Evolutionary conservation across 129 eudicot species (phyloP).

Genomic region (sunflower (Helianthus annuus)): HanXRQr2.0-SUNRISE NC_035447.2:7893697-7894196

Average conservation of each 20-base stretch:
- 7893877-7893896: constrained; percentile 81
- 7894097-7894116: constrained; percentile 66
- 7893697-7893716: constrained; percentile 80
- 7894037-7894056: constrained; percentile 56
- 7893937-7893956: constrained; percentile 44
- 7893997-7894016: constrained; percentile 75
- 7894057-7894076: constrained; percentile 51
- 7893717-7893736: constrained; percentile 38
- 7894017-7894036: constrained; percentile 53
- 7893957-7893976: constrained; percentile 59
- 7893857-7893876: constrained; percentile 49
- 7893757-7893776: constrained; percentile 55
- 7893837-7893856: constrained; percentile 67
- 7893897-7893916: constrained; percentile 75
- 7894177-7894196: constrained; percentile 58
- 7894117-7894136: constrained; percentile 78
- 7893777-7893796: constrained; percentile 59
- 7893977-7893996: constrained; percentile 71
- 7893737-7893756: constrained; percentile 69
- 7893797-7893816: constrained; percentile 80
- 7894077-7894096: constrained; percentile 49
- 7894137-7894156: constrained; percentile 55
- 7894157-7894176: constrained; percentile 52
- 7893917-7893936: constrained; percentile 37
- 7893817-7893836: constrained; percentile 80